phyloP scores from a whole-genome alignment of 768 basidiomycete genomes.

The Trametes coccinea region DNA sequence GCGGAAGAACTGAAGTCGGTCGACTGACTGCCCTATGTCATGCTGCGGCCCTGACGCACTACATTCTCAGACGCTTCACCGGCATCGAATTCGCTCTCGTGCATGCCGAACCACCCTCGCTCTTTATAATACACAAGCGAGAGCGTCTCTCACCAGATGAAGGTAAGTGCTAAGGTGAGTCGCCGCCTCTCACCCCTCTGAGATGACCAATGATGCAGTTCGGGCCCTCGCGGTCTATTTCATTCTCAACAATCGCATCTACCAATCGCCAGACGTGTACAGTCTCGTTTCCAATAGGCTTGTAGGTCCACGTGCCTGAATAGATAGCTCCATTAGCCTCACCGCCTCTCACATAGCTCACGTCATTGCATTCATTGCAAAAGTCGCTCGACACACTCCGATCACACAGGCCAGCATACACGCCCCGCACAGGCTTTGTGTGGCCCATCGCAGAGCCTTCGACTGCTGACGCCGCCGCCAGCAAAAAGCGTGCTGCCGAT shows the following conservation, averaged over 20 bases:
- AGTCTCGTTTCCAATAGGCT: slow-evolving; percentile 82
- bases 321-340: not conserved
- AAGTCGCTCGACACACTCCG: slow-evolving; percentile 75
- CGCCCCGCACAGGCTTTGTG: slow-evolving; percentile 78
- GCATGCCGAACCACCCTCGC: slow-evolving; percentile 73
- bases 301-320: slow-evolving; percentile 42
- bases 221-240: slow-evolving; percentile 82
- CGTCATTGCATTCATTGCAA: slow-evolving; percentile 70
- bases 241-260: slow-evolving; percentile 86
- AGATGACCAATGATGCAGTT: slow-evolving; percentile 43
- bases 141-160: slow-evolving; percentile 81
- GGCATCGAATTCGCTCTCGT: slow-evolving; percentile 88
- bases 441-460: slow-evolving; percentile 78
- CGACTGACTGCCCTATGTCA: slow-evolving; percentile 1
- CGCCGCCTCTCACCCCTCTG: slow-evolving; percentile 5
- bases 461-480: slow-evolving; percentile 37
- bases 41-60: slow-evolving; percentile 13
- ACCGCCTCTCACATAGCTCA: slow-evolving; percentile 46
- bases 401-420: slow-evolving; percentile 75
- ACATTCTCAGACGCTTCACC: slow-evolving; percentile 66
- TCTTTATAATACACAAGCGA: slow-evolving; percentile 90
- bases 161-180: slow-evolving; percentile 48
- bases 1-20: slow-evolving; percentile 79
- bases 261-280: slow-evolving; percentile 85
- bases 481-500: slow-evolving; percentile 40